Base-by-base conservation (phyloP, 164 flowering plant species). In the Vitis rupestris region DNA sequence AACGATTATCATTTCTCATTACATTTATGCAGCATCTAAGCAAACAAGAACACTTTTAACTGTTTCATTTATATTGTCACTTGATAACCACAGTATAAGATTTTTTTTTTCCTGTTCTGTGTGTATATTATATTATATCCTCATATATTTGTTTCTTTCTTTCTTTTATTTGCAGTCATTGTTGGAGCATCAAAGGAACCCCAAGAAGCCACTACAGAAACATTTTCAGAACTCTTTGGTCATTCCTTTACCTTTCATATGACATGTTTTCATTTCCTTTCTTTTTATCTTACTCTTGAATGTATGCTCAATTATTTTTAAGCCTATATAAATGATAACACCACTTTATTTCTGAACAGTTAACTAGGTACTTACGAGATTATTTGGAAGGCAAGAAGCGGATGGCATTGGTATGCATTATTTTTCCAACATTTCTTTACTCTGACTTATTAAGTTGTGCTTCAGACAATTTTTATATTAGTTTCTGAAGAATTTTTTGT, bases 131-230 rank as follows among this genome's bases (percentile, higher is more conserved):
- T 7, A 31, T 44, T 37, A 62, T 27, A 37, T 37, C 7, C 19
- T 58, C n/a, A 59, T 59, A 17, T 15, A 17, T n/a, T 1, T 23
- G 2, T 5, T 23, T 17, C 2, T 59, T 10, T 59, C 10, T 68
- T 49, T 50, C 57, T 29, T 54, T 71, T 68, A 15, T 61, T 61
- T 61, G 27, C 77, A 93, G 98, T 86, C 98, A 23, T 78, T 94
- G 78, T 72, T 92, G 78, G 98, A 94, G 82, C 89, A 94, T 75
- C 98, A 94, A 77, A 88, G 86, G 83, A 90, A 90, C 64, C 92
- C 85, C 8, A 94, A 84, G 77, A 92, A 81, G 76, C 88, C 85
- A 60, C 71, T 92, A 72, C 94, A 87, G 78, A 92, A 92, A 80
- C 97, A 92, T 76, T 92, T 84, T 73, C 90, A 90, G 60, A 85